Evolutionary conservation across 345 rosid genomes (phyloP), one percentile per base, ranked within the genome.

Genomic region (Eucalyptus marginata): DNA sequence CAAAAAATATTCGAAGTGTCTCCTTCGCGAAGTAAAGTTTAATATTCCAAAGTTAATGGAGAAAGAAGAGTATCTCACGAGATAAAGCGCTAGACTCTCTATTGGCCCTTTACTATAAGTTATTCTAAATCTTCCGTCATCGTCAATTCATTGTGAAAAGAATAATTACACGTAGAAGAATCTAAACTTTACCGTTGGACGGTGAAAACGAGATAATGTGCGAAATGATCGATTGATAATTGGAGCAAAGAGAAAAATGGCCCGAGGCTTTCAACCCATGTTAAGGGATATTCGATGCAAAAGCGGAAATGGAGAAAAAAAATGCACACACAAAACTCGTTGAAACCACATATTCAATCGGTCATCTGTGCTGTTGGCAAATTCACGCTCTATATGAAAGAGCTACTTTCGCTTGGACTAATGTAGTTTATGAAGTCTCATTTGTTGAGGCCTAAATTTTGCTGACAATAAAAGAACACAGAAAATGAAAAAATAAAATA

Each of bases 331-430:
- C 2, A 66, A n/a, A 31, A 7, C 40, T n/a, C 40, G 1, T 66
- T 6, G 79, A 66, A 31, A 31, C 5, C 8, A 66, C 43, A 16
- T 31, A 31, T 16, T 31, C 8, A 31, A 66, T 66, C 0, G 3
- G 13, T 29, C 71, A 62, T 64, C 5, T 0, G 7, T 1, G 10
- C 20, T 15, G 4, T 16, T 18, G 22, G 22, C 22, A 33, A 68
- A 68, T 68, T 33, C 24, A 33, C 80, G 1, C 43, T 17, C 5
- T 17, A 16, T 4, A 31, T 33, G 43, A 33, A 31, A 66, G 18
- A 64, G 18, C 0, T n/a, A 64, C 16, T 14, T 64, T 13, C 1
- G 5, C 36, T n/a, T 12, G 0, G 36, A 64, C 36, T 4, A 31
- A 31, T n/a, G 22, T 8, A 8, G 22, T 18, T 66, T 66, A 8